Conservation (phyloP, 192 early-diverging fungal species). For the Rhizoclosmatium globosum region DNA sequence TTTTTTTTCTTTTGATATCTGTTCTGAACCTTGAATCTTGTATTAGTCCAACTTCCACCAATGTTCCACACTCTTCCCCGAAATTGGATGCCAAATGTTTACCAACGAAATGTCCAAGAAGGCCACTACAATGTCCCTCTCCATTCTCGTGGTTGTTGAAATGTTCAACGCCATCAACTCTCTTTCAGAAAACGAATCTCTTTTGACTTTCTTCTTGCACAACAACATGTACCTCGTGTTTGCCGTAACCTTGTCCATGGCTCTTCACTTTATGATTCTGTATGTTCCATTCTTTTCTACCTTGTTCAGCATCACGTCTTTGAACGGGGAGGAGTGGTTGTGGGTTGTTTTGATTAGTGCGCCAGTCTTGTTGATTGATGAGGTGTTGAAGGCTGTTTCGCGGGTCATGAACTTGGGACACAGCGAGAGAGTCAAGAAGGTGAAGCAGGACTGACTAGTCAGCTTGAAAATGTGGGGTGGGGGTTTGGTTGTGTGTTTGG, state of each 20-base stretch:
- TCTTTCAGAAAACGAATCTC: conserved; percentile 93
- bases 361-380: conserved; percentile 94
- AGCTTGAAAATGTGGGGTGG: too few species aligned
- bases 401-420: neutral
- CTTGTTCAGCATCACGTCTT: conserved; percentile 89
- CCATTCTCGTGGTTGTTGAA: conserved; percentile 95
- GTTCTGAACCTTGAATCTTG: conserved; percentile 22
- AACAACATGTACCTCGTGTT: conserved; percentile 87
- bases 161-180: conserved; percentile 98
- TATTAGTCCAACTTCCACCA: conserved; percentile 89
- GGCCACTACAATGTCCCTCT: conserved; percentile 95
- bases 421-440: neutral
- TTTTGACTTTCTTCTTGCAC: conserved; percentile 92
- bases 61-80: conserved; percentile 85
- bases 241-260: conserved; percentile 88
- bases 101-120: conserved; percentile 75
- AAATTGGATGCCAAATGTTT: conserved; percentile 95
- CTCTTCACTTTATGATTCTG: conserved; percentile 93
- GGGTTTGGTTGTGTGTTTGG: too few species aligned
- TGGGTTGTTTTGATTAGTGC: conserved; percentile 87
- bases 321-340: conserved; percentile 90
- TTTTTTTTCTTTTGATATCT: conserved; percentile 15
- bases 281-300: conserved; percentile 95
- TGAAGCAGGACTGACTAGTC: neutral
- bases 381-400: conserved; percentile 81